Conservation (phyloP, 148 eudicot species). For the Rhododendron mucronatum region DNA sequence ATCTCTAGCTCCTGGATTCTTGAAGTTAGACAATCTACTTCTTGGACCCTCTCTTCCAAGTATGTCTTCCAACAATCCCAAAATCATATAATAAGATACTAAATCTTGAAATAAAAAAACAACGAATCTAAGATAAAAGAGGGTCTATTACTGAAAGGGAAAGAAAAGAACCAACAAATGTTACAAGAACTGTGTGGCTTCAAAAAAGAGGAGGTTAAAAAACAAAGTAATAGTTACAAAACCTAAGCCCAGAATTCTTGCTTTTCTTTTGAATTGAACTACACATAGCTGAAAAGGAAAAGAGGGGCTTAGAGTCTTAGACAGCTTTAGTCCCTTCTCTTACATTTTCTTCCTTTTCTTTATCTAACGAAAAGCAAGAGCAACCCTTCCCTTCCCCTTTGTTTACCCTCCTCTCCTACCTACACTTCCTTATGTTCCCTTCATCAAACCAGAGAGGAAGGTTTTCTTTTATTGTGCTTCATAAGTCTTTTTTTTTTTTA, state of each 20-base stretch:
- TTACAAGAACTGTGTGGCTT: neutral
- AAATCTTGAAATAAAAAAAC: neutral
- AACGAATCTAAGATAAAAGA: neutral
- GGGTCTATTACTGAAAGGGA: neutral
- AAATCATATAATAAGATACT: constrained; percentile 1
- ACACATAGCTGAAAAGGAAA: neutral
- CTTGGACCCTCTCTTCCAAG: constrained; percentile 61
- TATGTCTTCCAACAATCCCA: constrained; percentile 39
- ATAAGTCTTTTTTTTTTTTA: neutral
- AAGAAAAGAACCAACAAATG: neutral
- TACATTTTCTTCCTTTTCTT: neutral
- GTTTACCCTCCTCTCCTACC: neutral
- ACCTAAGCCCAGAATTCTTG: neutral
- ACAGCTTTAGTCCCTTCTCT: neutral
- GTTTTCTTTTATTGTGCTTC: neutral
- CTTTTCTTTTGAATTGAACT: neutral
- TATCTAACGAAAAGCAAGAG: neutral
- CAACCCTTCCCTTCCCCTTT: neutral
- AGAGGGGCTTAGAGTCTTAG: neutral
- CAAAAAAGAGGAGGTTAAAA: neutral
- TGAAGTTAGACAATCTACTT: constrained; percentile 61
- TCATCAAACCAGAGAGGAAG: neutral
- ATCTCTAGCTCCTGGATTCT: constrained; percentile 66
- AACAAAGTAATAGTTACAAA: neutral
- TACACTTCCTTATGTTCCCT: neutral